Evolutionary conservation across 202 grass and related monocot genomes (phyloP), one percentile per base, ranked within the genome.

Genomic region (Zizania palustris): DNA sequence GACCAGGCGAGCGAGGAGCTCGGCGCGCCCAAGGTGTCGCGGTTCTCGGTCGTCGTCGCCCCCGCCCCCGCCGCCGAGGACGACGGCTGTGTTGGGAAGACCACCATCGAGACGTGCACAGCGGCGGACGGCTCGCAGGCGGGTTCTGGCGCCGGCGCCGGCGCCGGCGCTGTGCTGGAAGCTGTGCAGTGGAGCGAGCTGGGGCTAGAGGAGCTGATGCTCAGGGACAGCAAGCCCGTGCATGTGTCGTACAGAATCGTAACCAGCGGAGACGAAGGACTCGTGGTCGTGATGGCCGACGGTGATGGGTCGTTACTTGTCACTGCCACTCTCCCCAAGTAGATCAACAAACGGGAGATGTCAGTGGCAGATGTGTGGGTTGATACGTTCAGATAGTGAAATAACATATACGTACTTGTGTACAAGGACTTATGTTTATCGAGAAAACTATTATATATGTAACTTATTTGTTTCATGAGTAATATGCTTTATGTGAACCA

Each of bases 141-240:
- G 28, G 28, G 0, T 28, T 28, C 28, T 28, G 28, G 28, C 28
- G 28, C 0, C 28, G 28, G 34, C 3, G 38, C 14, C 60, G 41
- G 11, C 19, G 12, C 16, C 3, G 57, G 42, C 6, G n/a, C 16
- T 21, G 4, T 4, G 6, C 33, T 85, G 0, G 57, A 82, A 33
- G 70, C 59, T 1, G 88, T 13, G 19, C 19, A 21, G 53, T 99
- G 92, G 96, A 39, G 53, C 36, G 85, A 91, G 5, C 67, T 93
- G 5, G 96, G 89, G 21, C 63, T 93, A 36, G 83, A 92, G 51
- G 71, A 99, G 76, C 59, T 95, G 3, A 46, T 73, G 28, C 48
- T 99, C 54, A 45, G 28, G 14, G 69, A 66, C 21, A 83, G 70
- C 65, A 92, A 83, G 67, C 91, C 92, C 3, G 80, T 90, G 54